Percentiles rank a stretch among this genome's conserved stretches.
Conservation (phyloP, 768 basidiomycete species). For the Xanthoconium purpureum region DNA sequence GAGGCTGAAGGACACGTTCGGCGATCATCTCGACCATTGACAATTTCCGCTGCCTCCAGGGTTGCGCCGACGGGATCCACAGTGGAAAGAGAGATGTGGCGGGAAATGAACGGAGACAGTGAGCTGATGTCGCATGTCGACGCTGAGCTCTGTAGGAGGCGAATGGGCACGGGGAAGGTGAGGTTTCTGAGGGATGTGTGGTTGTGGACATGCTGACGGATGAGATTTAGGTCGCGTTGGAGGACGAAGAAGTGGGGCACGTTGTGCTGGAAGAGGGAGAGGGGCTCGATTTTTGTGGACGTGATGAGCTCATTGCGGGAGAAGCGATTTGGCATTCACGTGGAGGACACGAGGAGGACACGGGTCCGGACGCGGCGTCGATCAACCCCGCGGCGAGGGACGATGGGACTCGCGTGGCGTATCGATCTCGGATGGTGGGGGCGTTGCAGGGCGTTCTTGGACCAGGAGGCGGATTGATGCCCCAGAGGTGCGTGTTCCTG, state of each 20-base stretch:
- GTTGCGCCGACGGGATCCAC: conserved; percentile 13
- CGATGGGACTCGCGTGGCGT: conserved; percentile 40
- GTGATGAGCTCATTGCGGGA: conserved; percentile 48
- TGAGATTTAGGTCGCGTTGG: conserved; percentile 26
- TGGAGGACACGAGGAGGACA: conserved; percentile 36
- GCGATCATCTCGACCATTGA: conserved; percentile 24
- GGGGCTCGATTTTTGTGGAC: conserved; percentile 37
- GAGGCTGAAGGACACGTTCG: conserved; percentile 30
- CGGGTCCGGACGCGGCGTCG: conserved; percentile 33
- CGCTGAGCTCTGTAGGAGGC: conserved; percentile 42
- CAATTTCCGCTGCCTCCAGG: conserved; percentile 33
- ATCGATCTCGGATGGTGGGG: conserved; percentile 41
- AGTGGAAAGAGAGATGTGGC: conserved; percentile 26
- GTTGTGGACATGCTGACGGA: conserved; percentile 7
- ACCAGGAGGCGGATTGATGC: conserved; percentile 37
- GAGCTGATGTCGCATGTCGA: conserved; percentile 57
- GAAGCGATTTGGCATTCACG: conserved; percentile 48
- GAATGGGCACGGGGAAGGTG: conserved; percentile 41
- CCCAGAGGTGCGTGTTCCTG: conserved; percentile 47
- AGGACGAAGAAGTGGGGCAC: conserved; percentile 60
- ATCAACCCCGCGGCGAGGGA: conserved; percentile 33
- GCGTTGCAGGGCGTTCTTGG: conserved; percentile 51
- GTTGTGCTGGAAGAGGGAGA: conserved; percentile 31
- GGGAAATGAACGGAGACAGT: conserved; percentile 29
- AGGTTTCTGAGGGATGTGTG: conserved; percentile 9